Base-by-base conservation (phyloP, 768 basidiomycete genomes). In the Tricholoma saponaceum region DNA sequence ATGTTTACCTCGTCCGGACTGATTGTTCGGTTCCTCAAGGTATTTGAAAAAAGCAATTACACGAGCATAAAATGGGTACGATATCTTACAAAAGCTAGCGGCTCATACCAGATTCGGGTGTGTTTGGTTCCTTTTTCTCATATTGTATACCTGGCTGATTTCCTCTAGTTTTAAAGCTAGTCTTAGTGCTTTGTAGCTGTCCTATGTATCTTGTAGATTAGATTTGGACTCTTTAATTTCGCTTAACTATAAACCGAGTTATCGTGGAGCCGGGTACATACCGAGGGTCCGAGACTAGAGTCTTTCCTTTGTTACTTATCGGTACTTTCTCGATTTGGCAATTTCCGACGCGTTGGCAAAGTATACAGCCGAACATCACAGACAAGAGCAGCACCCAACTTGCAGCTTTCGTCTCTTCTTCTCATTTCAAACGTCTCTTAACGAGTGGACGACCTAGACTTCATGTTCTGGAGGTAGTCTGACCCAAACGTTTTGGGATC, bases 1-100 rank as follows among this genome's bases (percentile, higher is more conserved):
- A 99, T 99, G 97, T 93, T 98, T 73, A 98, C 97, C 0, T 82
- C 97, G 10, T 98, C 96, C 10, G 97, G 97, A 1, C 71, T 99
- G 66, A 89, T 96, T 52, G 97, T 99, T 43, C 84, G 96, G 54
- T 99, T 98, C 81, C 74, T 99, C 67, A 98, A 98, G 71, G 96
- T 99, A 16, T 98, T 98, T 64, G 97, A 98, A 78, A 97, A 93
- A 81, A 84, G 82, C 69, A 92, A 86, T 62, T 98, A 98, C 68
- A 86, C 94, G 61, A 95, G 92, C 63, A 85, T 97, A 58, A 96
- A 96, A 71, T 96, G 95, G 95, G 95, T 96, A 39, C 78, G 95
- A 54, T 97, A 96, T 68, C 82, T 97, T 56, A 94, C 94, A 22
- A 96, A 95, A 73, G 92, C 94, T 5, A 95, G 87, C 66, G 95